phyloP scores from a whole-genome alignment of 2,329 filamentous ascomycete species.

The Exophiala sp. region DNA sequence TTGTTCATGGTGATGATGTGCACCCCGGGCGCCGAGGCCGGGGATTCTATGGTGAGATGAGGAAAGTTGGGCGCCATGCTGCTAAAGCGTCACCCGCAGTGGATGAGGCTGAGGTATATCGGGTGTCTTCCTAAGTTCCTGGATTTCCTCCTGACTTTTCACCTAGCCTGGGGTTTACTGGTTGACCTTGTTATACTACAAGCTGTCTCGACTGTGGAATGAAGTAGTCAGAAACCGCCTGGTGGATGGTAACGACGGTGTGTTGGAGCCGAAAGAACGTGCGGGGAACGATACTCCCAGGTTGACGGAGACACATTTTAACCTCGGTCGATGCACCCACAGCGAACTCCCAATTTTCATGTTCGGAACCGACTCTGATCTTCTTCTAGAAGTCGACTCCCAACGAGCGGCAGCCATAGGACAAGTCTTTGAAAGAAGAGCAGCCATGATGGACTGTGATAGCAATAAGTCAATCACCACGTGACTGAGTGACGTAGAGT shows the following conservation, averaged over 20 bases:
- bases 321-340: not conserved
- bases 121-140: not conserved
- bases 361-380: not conserved
- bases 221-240: too few relatives aligned
- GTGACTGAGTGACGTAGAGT: not conserved
- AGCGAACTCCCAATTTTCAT: too few relatives aligned
- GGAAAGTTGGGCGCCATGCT: conserved; percentile 20
- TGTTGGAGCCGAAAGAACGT: not conserved
- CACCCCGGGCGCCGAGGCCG: conserved; percentile 34
- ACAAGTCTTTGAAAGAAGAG: not conserved
- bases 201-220: too few relatives aligned
- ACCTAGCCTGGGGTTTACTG: not conserved
- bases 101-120: not conserved
- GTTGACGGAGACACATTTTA: not conserved
- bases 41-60: conserved; percentile 24
- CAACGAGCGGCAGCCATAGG: too few relatives aligned
- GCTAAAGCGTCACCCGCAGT: not conserved
- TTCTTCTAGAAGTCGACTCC: not conserved
- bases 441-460: not conserved
- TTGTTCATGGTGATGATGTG: conserved; percentile 56
- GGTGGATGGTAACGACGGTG: too few relatives aligned
- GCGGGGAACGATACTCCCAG: not conserved
- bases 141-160: too few relatives aligned
- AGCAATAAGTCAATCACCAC: not conserved
- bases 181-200: not conserved